Conservation (phyloP, 352 stramenopile genomes). For the Peronospora farinosa region DNA sequence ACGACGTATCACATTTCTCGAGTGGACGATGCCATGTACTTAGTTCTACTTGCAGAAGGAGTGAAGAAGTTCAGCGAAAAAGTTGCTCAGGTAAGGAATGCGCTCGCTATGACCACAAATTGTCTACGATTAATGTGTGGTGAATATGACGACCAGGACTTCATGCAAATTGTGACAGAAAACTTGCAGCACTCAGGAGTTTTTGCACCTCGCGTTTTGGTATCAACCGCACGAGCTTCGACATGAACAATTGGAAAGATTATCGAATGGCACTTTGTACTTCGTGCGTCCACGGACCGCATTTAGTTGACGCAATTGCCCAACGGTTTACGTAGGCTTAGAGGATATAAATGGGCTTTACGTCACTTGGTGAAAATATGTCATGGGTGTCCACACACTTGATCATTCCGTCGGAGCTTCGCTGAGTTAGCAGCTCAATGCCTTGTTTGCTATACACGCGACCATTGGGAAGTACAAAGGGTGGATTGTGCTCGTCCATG, state of each 20-base stretch:
- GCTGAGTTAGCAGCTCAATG: constrained; percentile 50
- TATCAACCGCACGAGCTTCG: constrained; percentile 2
- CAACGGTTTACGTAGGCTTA: constrained; percentile 16
- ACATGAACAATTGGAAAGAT: constrained; percentile 12
- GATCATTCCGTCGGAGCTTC: constrained; percentile 46
- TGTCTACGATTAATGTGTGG: constrained; percentile 4
- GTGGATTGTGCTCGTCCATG: constrained; percentile 85
- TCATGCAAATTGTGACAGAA: constrained; percentile 72
- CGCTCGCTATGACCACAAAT: neutral
- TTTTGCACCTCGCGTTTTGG: constrained; percentile 36
- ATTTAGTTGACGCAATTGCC: neutral
- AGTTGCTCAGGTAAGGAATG: constrained; percentile 44
- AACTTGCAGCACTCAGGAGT: constrained; percentile 71
- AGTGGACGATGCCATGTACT: constrained; percentile 66
- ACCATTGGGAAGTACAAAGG: constrained; percentile 72
- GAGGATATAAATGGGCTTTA: constrained; percentile 77
- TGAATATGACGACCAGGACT: constrained; percentile 40
- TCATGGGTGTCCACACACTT: constrained; percentile 71
- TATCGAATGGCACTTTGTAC: constrained; percentile 20
- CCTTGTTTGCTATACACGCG: constrained; percentile 78
- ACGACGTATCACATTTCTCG: constrained; percentile 69
- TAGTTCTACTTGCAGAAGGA: constrained; percentile 68
- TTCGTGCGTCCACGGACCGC: neutral
- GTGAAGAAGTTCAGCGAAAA: constrained; percentile 66
- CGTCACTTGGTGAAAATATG: constrained; percentile 46